Evolutionary conservation across 2,329 filamentous ascomycete genomes (phyloP), one percentile per base, ranked within the genome.

Genomic region (Penicillium rolfsii): DNA sequence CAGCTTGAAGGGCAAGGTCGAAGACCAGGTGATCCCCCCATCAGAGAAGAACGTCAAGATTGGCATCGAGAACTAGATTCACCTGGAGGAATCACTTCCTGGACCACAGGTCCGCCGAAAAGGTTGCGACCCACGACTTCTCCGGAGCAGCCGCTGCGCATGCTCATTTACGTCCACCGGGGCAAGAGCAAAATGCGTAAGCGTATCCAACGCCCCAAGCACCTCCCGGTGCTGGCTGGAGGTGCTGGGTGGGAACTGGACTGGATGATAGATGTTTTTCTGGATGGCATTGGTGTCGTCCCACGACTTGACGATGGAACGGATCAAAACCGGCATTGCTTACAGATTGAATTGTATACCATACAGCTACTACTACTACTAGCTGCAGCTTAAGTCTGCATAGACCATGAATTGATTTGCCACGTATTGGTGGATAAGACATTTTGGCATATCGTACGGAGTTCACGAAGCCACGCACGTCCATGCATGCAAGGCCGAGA

Each of bases 1-100:
- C 2, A 87, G 73, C 6, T 78, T 88, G 62, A 85, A 87, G 76
- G 86, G 84, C 1, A 72, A 83, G 70, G 79, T 79, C 59, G 83
- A 85, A 71, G 79, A 85, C 55, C 71, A 84, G 59, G 73, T 87
- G n/a, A 80, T 89, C 52, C 85, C 86, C 12, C 70, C 77, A 5
- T 79, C 80, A 11, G 87, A 89, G 78, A 89, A 86, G 79, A 82
- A 85, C 67, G 83, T 88, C 53, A 83, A 85, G 67, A 86, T 88
- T 64, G 78, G 77, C 22, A 71, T 87, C 33, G 85, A 88, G 58
- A 84, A 86, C 71, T 87, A 77, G 61, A 59, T 55, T n/a, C 52
- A 41, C 28, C 14, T 49, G 7, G 26, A 30, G 28, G 33, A n/a
- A 24, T 26, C 14, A 8, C 19, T 22, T 46, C 19, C 7, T 26